Conservation (phyloP, 805 yeast genomes). For the Candida pini region DNA sequence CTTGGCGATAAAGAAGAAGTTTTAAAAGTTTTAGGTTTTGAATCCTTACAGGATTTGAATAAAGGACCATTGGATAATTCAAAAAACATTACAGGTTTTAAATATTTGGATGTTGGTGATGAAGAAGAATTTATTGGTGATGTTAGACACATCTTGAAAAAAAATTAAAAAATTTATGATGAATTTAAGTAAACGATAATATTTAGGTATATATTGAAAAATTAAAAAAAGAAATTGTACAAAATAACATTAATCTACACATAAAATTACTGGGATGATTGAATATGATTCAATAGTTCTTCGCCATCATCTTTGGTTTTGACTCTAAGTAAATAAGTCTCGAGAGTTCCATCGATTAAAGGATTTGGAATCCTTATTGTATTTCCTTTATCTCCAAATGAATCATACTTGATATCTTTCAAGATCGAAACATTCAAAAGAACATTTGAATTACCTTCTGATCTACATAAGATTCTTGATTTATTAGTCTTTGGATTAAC, state of each 20-base stretch:
- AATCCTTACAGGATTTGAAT: constrained; percentile 25
- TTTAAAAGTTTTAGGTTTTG: constrained; percentile 33
- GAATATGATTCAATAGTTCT: constrained; percentile 35
- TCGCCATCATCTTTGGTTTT: constrained; percentile 69
- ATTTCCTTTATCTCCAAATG: constrained; percentile 60
- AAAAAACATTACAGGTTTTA: constrained; percentile 18
- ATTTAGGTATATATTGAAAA: neutral
- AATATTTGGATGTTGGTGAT: constrained; percentile 44
- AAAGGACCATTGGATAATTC: constrained; percentile 1
- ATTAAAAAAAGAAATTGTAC: neutral
- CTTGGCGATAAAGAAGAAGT: constrained; percentile 47
- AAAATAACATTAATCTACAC: neutral
- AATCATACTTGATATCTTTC: constrained; percentile 52
- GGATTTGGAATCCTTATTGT: constrained; percentile 64
- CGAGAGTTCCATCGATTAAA: constrained; percentile 48
- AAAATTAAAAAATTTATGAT: constrained; percentile 5
- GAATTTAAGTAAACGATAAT: neutral
- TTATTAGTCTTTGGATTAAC: constrained; percentile 55
- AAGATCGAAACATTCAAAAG: constrained; percentile 62
- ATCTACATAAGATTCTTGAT: constrained; percentile 69
- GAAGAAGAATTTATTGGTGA: constrained; percentile 41
- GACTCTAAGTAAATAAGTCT: constrained; percentile 67
- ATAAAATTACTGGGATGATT: constrained; percentile 15
- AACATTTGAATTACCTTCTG: constrained; percentile 83
- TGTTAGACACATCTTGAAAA: constrained; percentile 34